A percentile compares a stretch with the other conserved stretches of the same genome.
Conservation (phyloP, 129 eudicot species). For the sunflower (Helianthus annuus) region DNA sequence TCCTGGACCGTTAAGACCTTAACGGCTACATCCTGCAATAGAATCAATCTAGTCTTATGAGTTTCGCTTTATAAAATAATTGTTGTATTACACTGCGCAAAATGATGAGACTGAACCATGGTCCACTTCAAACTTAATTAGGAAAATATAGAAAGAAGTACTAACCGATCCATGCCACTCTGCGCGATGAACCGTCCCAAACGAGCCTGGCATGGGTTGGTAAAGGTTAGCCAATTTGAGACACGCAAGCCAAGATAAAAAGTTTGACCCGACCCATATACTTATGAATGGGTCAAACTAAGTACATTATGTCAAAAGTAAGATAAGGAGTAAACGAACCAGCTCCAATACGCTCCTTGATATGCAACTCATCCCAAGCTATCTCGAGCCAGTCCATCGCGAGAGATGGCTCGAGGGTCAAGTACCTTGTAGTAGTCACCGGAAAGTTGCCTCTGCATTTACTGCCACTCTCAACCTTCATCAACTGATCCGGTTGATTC, state of each 20-base stretch:
- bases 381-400: constrained; percentile 99
- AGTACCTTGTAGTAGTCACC: constrained; percentile 56
- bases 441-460: constrained; percentile 45
- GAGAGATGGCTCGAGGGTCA: constrained; percentile 89
- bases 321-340: constrained; percentile 41
- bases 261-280: not conserved
- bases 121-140: not conserved
- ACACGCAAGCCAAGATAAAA: not conserved
- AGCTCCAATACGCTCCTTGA: constrained; percentile 97
- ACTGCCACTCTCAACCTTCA: constrained; percentile 41
- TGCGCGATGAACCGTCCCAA: constrained; percentile 98
- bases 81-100: not conserved
- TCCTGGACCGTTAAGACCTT: constrained; percentile 88
- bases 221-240: constrained; percentile 11
- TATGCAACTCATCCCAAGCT: constrained; percentile 88
- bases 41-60: not conserved
- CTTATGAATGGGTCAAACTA: not conserved
- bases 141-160: constrained; percentile 14
- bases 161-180: constrained; percentile 99
- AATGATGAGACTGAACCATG: not conserved
- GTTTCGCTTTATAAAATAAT: not conserved
- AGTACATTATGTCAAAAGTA: not conserved
- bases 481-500: constrained; percentile 34
- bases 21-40: constrained; percentile 89
- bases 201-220: constrained; percentile 57